A percentile compares a stretch with the other conserved stretches of the same genome.
Evolutionary conservation across 2,329 filamentous ascomycete species (phyloP).

Genomic region (Nakataea oryzae): DNA sequence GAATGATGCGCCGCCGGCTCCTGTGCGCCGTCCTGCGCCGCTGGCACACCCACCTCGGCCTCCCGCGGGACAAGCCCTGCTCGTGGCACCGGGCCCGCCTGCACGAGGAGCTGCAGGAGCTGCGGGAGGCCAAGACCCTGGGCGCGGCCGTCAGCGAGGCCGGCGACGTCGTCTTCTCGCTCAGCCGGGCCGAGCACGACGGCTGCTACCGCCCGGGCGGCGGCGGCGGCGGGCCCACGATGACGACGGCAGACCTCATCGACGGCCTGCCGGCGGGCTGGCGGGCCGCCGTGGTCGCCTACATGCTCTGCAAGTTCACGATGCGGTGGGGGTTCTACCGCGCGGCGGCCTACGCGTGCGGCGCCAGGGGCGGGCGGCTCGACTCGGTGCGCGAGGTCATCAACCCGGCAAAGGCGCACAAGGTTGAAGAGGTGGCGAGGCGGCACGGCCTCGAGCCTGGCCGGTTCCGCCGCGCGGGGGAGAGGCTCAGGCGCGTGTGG

Average conservation of each 20-base stretch:
- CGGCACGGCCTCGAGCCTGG: conserved; percentile 16
- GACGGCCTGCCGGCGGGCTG: conserved; percentile 6
- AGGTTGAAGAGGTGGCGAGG: conserved; percentile 21
- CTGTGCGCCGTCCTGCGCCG: background rate
- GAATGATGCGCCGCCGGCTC: background rate
- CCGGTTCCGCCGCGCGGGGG: background rate
- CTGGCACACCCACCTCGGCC: conserved; percentile 5
- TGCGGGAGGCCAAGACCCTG: conserved; percentile 16
- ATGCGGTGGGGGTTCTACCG: conserved; percentile 30
- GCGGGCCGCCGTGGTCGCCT: conserved; percentile 18
- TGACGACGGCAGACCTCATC: conserved; percentile 9
- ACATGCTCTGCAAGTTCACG: conserved; percentile 32
- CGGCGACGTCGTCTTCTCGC: conserved; percentile 30
- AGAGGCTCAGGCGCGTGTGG: background rate
- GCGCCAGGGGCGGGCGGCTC: conserved; percentile 8
- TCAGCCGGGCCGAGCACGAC: conserved; percentile 27
- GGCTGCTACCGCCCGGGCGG: too few species aligned
- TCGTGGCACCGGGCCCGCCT: conserved; percentile 28
- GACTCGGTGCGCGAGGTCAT: conserved; percentile 27
- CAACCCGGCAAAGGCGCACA: conserved; percentile 28
- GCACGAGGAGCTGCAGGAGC: conserved; percentile 26
- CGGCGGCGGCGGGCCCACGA: too few species aligned
- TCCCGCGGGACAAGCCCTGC: conserved; percentile 18
- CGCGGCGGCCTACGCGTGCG: conserved; percentile 20
- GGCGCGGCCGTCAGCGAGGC: conserved; percentile 29